A percentile compares a stretch with the other conserved stretches of the same genome.
phyloP scores from a whole-genome alignment of 2,329 filamentous ascomycete species.

The Endothia cerciana region DNA sequence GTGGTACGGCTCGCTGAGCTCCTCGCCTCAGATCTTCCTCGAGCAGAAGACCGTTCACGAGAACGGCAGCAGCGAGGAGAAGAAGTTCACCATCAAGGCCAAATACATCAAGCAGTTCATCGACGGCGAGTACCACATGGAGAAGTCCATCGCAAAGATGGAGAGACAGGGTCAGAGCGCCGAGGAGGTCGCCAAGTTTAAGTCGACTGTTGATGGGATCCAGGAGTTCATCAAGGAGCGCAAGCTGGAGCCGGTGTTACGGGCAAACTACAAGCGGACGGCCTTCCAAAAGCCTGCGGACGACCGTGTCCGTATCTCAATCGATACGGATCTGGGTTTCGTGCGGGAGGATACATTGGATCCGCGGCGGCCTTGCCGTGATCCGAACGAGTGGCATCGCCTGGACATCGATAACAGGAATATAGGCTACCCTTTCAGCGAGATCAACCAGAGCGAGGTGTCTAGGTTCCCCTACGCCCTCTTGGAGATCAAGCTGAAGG shows the following conservation, averaged over 20 bases:
- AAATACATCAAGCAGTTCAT: conserved; percentile 92
- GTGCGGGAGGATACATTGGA: conserved; percentile 82
- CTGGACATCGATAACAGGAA: conserved; percentile 81
- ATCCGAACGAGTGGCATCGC: conserved; percentile 88
- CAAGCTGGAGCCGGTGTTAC: conserved; percentile 79
- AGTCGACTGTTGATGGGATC: conserved; percentile 73
- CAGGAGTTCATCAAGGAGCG: conserved; percentile 79
- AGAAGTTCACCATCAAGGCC: conserved; percentile 84
- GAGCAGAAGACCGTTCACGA: conserved; percentile 88
- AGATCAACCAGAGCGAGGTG: conserved; percentile 88
- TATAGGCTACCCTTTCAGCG: conserved; percentile 85
- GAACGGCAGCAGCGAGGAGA: conserved; percentile 77
- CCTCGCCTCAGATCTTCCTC: conserved; percentile 78
- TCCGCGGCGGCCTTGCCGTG: conserved; percentile 80
- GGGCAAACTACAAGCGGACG: conserved; percentile 91
- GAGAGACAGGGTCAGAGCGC: conserved; percentile 72
- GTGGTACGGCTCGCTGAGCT: conserved; percentile 86
- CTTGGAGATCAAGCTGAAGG: conserved; percentile 88
- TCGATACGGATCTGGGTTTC: conserved; percentile 90
- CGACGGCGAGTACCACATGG: conserved; percentile 85
- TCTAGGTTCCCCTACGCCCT: conserved; percentile 88
- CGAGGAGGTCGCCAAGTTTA: conserved; percentile 70
- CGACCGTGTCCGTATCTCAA: conserved; percentile 85
- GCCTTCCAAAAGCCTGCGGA: conserved; percentile 97
- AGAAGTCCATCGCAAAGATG: conserved; percentile 88